Base-by-base conservation (phyloP, 2,329 filamentous ascomycete genomes). In the Apiospora hydei region DNA sequence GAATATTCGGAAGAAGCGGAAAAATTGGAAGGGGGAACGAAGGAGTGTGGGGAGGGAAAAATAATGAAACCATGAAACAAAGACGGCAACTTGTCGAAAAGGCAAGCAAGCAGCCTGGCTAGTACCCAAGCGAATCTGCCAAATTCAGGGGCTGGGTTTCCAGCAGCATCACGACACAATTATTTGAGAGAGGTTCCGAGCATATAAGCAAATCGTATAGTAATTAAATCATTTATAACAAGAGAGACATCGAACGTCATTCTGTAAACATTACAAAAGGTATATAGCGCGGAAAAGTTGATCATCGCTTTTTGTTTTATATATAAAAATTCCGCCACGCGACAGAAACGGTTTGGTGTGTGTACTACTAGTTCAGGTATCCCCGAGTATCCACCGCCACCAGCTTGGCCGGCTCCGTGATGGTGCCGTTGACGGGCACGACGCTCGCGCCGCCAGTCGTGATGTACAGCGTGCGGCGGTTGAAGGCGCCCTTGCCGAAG, bases 381-480 rank as follows among this genome's bases (percentile, higher is more conserved):
- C 70, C 69, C 21, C 46, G n/a, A 38, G 75, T 74, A 30, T 78
- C 75, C 26, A 80, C 61, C 38, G 79, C 77, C 6, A 80, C 76
- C 14, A 80, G 71, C 73, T 79, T 79, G 1, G 75, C 78, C 7
- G 76, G 75, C 72, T 79, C 78, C 0, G 66, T 73, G 13, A 73
- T 41, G 11, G 74, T 76, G 2, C 77, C 76, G 71, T 77, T 75
- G 41, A 76, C 71, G 16, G 77, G 76, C 6, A 49, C 72, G 18
- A 64, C 64, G 0, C 74, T 21, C 3, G 51, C 74, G 14, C 78
- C 78, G 71, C 71, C 74, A 0, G 79, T 80, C 2, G 72, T 74
- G 6, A 78, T 76, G 41, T 78, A 80, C 26, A 80, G 69, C 3
- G 66, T 71, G 46, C 71, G n/a, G 14, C 67, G 30, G 71, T 79